Conservation (phyloP, 1,139 yeast species). For the Pneumocystis sp. region DNA sequence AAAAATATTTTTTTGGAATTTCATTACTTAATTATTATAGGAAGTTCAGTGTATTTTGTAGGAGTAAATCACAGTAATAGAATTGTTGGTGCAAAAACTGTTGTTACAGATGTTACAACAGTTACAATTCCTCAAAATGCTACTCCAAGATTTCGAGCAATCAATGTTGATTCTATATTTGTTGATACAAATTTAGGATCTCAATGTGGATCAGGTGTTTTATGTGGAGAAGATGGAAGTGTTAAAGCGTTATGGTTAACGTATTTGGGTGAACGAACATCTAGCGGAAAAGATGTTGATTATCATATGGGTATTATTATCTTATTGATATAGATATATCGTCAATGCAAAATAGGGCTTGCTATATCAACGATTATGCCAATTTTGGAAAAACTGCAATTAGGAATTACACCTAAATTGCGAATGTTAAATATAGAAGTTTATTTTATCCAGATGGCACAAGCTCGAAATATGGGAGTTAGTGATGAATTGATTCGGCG, state of each 20-base stretch:
- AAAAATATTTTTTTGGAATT: not conserved
- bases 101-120: slow-evolving; percentile 61
- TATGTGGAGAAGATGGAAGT: slow-evolving; percentile 65
- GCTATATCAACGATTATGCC: not conserved
- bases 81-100: slow-evolving; percentile 59
- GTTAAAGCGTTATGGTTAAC: slow-evolving; percentile 76
- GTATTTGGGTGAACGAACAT: slow-evolving; percentile 56
- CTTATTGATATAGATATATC: not conserved
- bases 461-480: slow-evolving; percentile 75
- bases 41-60: slow-evolving; percentile 43
- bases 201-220: slow-evolving; percentile 67
- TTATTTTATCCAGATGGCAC: slow-evolving; percentile 49
- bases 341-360: not conserved
- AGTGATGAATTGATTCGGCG: slow-evolving; percentile 65
- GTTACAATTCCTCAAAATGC: slow-evolving; percentile 56
- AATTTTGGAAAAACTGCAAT: slow-evolving; percentile 30
- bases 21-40: not conserved
- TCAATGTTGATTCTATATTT: slow-evolving; percentile 63
- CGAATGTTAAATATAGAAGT: slow-evolving; percentile 70
- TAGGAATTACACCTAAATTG: slow-evolving; percentile 38
- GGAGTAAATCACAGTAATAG: slow-evolving; percentile 66
- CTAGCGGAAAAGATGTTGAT: slow-evolving; percentile 39
- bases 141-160: slow-evolving; percentile 68
- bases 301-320: slow-evolving; percentile 72
- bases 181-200: slow-evolving; percentile 59